Conservation (phyloP, 768 basidiomycete genomes). For the Termitomyces heimii region DNA sequence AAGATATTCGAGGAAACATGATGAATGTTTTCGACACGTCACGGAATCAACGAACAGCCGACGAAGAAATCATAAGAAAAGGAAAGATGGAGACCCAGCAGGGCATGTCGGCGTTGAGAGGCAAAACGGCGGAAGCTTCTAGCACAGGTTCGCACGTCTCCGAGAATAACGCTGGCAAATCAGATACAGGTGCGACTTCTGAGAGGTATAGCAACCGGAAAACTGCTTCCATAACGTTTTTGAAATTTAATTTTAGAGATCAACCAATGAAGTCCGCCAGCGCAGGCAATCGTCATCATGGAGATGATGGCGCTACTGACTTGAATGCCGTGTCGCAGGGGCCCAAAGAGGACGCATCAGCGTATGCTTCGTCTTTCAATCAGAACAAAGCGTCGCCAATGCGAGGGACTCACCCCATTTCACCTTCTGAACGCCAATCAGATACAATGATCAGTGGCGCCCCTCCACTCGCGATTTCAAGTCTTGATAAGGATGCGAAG, state of each 20-base stretch:
- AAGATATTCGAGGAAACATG: conserved; percentile 36
- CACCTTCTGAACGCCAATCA: background rate
- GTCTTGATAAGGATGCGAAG: background rate
- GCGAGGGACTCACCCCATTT: background rate
- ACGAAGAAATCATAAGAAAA: conserved; percentile 29
- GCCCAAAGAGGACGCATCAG: background rate
- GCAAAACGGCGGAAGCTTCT: background rate
- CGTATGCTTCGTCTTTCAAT: background rate
- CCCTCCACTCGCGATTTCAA: too few relatives aligned
- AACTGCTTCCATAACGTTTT: fast-evolving
- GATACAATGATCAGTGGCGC: background rate
- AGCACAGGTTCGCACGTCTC: background rate
- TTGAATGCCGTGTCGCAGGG: background rate
- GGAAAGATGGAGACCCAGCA: conserved; percentile 35
- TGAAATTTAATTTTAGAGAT: background rate
- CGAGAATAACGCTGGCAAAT: background rate
- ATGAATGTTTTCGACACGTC: conserved; percentile 34
- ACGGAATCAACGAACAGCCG: conserved; percentile 18
- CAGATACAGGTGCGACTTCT: background rate
- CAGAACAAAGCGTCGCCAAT: background rate
- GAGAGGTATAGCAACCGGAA: background rate
- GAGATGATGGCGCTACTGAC: background rate
- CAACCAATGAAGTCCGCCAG: background rate
- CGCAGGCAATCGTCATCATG: background rate
- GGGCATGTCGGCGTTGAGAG: conserved; percentile 27